Base-by-base conservation (phyloP, 352 stramenopile genomes). In the Thraustotheca clavata region DNA sequence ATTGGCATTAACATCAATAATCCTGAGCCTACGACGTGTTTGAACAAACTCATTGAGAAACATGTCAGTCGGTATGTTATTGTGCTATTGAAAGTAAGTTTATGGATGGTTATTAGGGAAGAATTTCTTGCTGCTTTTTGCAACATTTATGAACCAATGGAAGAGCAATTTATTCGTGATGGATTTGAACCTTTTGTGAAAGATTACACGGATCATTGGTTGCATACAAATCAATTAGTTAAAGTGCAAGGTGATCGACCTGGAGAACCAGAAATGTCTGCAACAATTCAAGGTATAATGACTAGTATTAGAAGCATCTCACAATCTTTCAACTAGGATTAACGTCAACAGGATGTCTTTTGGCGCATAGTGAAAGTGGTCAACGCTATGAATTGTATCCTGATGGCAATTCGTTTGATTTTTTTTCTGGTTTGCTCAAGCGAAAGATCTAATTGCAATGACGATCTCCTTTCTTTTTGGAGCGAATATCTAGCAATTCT, bases 1-100 rank as follows among this genome's bases (percentile, higher is more conserved):
- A 74, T 95, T 67, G 88, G 88, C 49, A 86, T 96, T 69, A 96
- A 96, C 71, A 93, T 94, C 67, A 93, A 79, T 22, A 96, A 96
- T 73, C 76, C 74, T 40, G 67, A 80, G 39, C 88, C 88, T n/a
- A 96, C 88, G 50, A 76, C 79, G 29, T 95, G 88, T 59, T 79
- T 96, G 29, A 86, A 93, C 55, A 80, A 95, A 40, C 74, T 93
- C 32, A 62, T 94, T 26, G 74, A 75, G 67, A 86, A 76, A 26
- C 79, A 74, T 20, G 71, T 94, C 62, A 91, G 81, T 39, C 93
- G 91, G 83, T 91, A 73, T 20, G 78, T 78, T 11, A 20, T 36
- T 57, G 24, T 35, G n/a, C 18, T 26, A 9, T 65, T n/a, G n/a
- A n/a, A n/a, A n/a, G n/a, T n/a, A n/a, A n/a, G n/a, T n/a, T n/a